Base-by-base conservation (phyloP, 352 stramenopile species). In the Globisporangium heterothallicum region DNA sequence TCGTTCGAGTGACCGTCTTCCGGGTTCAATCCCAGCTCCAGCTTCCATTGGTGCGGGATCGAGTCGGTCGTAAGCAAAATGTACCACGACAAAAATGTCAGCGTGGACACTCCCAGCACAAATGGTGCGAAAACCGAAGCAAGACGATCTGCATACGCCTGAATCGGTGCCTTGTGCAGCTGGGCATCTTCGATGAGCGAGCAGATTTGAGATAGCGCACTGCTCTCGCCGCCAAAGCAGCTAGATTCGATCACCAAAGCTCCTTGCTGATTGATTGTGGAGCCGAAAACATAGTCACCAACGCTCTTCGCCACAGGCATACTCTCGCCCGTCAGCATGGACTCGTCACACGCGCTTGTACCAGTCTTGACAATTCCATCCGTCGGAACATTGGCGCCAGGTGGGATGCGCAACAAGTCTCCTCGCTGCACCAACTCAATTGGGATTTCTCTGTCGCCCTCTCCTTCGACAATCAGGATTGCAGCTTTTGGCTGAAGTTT, bases 161-260 rank as follows among this genome's bases (percentile, higher is more conserved):
- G 80, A 49, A 94, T 94, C 25, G 86, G 88, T 14, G 78, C 78
- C 43, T 94, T 97, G 54, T 94, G 76, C 16, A 92, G 73, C 61
- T 92, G 83, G 14, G 89, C 92, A 25, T 90, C 71, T 62, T 91
- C 74, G 16, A 97, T 93, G 52, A 97, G 72, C 10, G 73, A 84
- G 46, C 78, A 85, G 53, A 86, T 93, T 59, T 83, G 78, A 1
- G 82, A 73, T 16, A 95, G 58, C 12, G 84, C 81, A 7, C 63
- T 84, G 48, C 76, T 85, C 51, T 83, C 68, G 6, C 75, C 72
- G 29, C 80, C 75, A 56, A 91, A 77, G 53, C 82, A 89, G 41
- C 72, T 86, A 14, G 70, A 89, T 62, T 96, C 82, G 14, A 97
- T 76, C 26, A 97, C 74, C 10, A 85, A 66, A 1, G 86, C 87